Conservation (phyloP, 495 filamentous ascomycete species). For the Penicillium desertorum region DNA sequence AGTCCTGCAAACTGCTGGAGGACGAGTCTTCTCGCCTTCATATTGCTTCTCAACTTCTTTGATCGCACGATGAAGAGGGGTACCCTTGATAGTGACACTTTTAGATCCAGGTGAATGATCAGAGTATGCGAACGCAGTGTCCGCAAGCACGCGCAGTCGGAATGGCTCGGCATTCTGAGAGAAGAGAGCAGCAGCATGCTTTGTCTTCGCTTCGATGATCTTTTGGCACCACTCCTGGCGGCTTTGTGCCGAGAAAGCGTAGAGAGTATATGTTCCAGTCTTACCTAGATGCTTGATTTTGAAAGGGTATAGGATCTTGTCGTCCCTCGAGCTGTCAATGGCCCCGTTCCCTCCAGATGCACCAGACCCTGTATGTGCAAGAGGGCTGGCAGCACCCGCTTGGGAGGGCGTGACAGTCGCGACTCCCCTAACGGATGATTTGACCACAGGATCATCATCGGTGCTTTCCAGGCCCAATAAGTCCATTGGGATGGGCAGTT, state of each 20-base stretch:
- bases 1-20: slow-evolving; percentile 74
- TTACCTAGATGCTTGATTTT: slow-evolving; percentile 95
- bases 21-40: slow-evolving; percentile 59
- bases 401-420: slow-evolving; percentile 54
- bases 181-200: slow-evolving; percentile 82
- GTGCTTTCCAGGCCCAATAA: slow-evolving; percentile 87
- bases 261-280: slow-evolving; percentile 77
- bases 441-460: slow-evolving; percentile 85
- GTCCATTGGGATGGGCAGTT: slow-evolving; percentile 96
- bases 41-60: slow-evolving; percentile 79
- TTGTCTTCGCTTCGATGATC: slow-evolving; percentile 91
- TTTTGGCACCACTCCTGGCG: slow-evolving; percentile 88
- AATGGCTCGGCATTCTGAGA: slow-evolving; percentile 97
- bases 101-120: slow-evolving; percentile 53
- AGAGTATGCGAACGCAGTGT: slow-evolving; percentile 85
- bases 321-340: slow-evolving; percentile 60
- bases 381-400: slow-evolving; percentile 45
- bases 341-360: slow-evolving; percentile 53
- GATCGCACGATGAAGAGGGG: slow-evolving; percentile 88
- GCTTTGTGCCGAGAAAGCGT: slow-evolving; percentile 69
- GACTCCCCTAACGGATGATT: slow-evolving; percentile 75
- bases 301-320: slow-evolving; percentile 90
- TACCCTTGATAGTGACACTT: slow-evolving; percentile 72
- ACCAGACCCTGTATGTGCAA: slow-evolving; percentile 65
- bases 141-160: slow-evolving; percentile 85